Base-by-base conservation (phyloP, 2,329 filamentous ascomycete genomes). In the Metarhizium sp. region DNA sequence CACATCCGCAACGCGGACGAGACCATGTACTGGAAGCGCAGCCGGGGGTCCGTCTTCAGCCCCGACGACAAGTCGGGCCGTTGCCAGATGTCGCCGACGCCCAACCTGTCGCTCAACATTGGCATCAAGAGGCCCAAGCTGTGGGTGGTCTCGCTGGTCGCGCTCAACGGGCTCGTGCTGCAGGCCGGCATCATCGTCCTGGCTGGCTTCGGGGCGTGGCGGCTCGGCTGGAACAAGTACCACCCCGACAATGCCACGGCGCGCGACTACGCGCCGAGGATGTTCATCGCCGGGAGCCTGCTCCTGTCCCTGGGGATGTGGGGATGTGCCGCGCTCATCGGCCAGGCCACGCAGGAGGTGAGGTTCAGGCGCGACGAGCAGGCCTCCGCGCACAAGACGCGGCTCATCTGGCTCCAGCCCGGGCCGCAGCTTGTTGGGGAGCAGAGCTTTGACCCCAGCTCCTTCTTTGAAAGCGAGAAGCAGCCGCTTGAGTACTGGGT, bases 221-320 rank as follows among this genome's bases (percentile, higher is more conserved):
- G 49, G 14, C 30, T 59, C 3, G 50, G 49, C 10, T 61, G 56
- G 59, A 51, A 36, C 14, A 42, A 60, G 36, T 53, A 48, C n/a
- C 32, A 51, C 25, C n/a, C 29, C 11, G 51, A 7, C 34, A 38
- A 16, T 36, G 45, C 51, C 32, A 51, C 53, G 1, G 52, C 52
- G 14, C 51, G 40, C 29, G 29, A 57, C 29, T 60, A 60, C 34
- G 59, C 61, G 8, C 61, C 59, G 1, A 46, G 54, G 29, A 60
- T 63, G 57, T 61, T 60, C 49, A 60, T 63, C 18, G 46, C 51
- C 0, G 62, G 62, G 2, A 64, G 62, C 2, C 1, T 56, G 40
- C 18, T 62, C 10, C 50, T 63, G 50, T 59, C 54, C 30, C 5
- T 38, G 1, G 62, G 62, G 1, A 63, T 64, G 62, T 63, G 55